Evolutionary conservation across 1,284 basidiomycete species (phyloP).

Genomic region (Apiotrichum siamense): DNA sequence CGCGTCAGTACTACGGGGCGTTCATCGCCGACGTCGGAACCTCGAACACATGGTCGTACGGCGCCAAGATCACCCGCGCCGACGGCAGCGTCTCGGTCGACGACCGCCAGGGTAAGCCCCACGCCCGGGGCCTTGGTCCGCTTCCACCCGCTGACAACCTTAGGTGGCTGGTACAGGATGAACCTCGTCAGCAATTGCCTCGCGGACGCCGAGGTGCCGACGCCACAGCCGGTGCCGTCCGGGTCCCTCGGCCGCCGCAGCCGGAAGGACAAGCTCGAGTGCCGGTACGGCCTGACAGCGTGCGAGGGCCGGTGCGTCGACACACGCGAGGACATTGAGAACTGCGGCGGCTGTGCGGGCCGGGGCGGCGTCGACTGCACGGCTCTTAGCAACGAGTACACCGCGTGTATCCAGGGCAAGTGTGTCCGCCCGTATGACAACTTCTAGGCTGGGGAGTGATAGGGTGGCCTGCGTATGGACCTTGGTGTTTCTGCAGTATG

Average conservation of each 20-base stretch:
- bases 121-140: no score
- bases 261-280: neutral
- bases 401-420: slow-evolving; percentile 5
- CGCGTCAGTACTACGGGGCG: slow-evolving; percentile 2
- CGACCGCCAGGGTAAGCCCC: slow-evolving; percentile 12
- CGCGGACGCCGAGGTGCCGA: slow-evolving; percentile 11
- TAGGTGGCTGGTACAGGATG: slow-evolving; percentile 7
- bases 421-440: slow-evolving; percentile 3
- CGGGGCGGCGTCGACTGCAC: slow-evolving; percentile 16
- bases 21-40: slow-evolving; percentile 9
- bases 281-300: neutral
- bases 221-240: neutral
- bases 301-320: slow-evolving; percentile 8
- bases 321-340: slow-evolving; percentile 6
- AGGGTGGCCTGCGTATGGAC: no score
- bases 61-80: slow-evolving; percentile 6
- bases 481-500: no score
- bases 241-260: neutral
- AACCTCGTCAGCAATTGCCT: neutral
- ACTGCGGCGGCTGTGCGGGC: slow-evolving; percentile 16
- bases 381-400: neutral
- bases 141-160: neutral
- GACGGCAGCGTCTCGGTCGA: slow-evolving; percentile 9
- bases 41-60: neutral
- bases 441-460: no score